Evolutionary conservation across 2,329 filamentous ascomycete genomes (phyloP).

Genomic region (Amesomyces nigricolor): DNA sequence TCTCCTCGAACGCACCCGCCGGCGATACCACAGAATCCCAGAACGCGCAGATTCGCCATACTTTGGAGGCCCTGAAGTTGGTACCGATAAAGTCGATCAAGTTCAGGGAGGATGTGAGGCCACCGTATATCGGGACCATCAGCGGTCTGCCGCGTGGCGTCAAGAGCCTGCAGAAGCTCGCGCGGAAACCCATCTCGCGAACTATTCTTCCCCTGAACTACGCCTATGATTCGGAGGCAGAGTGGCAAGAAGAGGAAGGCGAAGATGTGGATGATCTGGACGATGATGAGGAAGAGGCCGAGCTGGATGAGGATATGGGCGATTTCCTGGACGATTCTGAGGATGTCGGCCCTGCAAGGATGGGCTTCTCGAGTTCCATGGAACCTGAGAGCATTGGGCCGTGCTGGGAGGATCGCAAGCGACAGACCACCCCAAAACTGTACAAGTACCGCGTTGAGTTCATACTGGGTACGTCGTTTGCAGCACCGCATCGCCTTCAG

Average conservation of each 20-base stretch:
- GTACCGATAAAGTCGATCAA: conserved; percentile 59
- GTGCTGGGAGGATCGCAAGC: conserved; percentile 66
- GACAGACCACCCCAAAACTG: conserved; percentile 44
- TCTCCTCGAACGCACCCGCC: conserved; percentile 28
- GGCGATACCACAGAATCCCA: conserved; percentile 38
- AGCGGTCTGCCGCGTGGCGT: conserved; percentile 52
- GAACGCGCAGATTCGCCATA: conserved; percentile 34
- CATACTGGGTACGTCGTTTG: conserved; percentile 55
- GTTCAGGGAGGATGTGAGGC: conserved; percentile 61
- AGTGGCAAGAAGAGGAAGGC: conserved; percentile 74
- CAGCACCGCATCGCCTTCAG: no score
- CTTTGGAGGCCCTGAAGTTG: conserved; percentile 39
- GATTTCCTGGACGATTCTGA: conserved; percentile 87
- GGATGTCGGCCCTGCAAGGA: conserved; percentile 52
- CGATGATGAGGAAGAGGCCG: conserved; percentile 61
- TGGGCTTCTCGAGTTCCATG: conserved; percentile 61
- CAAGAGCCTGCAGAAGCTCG: conserved; percentile 46
- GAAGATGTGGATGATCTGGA: conserved; percentile 65
- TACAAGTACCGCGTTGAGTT: conserved; percentile 68
- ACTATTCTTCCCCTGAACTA: conserved; percentile 62
- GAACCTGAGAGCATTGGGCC: conserved; percentile 74
- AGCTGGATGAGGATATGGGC: conserved; percentile 80
- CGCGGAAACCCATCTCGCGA: conserved; percentile 49
- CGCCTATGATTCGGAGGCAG: conserved; percentile 79
- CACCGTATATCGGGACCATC: conserved; percentile 67